Evolutionary conservation across 1,139 yeast genomes (phyloP), one percentile per base, ranked within the genome.

Genomic region (Tardiomyces digboiensis): DNA sequence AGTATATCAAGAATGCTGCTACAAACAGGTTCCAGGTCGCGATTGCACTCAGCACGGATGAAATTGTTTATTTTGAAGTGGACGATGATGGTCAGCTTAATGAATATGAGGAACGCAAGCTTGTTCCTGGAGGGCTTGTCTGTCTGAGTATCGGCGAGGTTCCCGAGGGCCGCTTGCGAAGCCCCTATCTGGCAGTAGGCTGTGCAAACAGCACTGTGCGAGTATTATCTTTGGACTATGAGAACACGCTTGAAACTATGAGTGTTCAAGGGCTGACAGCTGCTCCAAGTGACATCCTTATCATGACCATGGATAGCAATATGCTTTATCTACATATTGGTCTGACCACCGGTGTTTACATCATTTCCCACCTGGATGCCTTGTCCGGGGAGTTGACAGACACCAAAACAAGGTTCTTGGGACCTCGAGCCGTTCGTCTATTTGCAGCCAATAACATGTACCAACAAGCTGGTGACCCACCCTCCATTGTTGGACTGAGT

Each of bases 11-110:
- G 0, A 65, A 69, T 21, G 82, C 89, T 0, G 62, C 86, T 1
- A 65, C 82, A 2, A 86, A 86, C 36, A 69, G 72, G 37, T 71
- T 74, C 19, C 97, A 91, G 60, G 68, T 89, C 0, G 76, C 76
- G 0, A 57, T 91, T 7, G 88, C 80, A 0, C 62, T 91, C 8
- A 80, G 93, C 1, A 85, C 82, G 56, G 71, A 80, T 46, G 89
- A 84, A 48, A 55, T 91, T 2, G 81, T 83, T 4, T 91, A 91
- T 61, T 89, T 91, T 62, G 97, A 89, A 61, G 68, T 82, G 23
- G 89, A 82, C 51, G 70, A 70, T 1, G 65, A 65, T 2, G 93
- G 83, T 52, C 74, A 78, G 43, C 67, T 89, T 42, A 72, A 78
- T 23, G 97, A 88, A 57, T 82, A 78, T 55, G 80, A 79, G 46